phyloP scores from a whole-genome alignment of 2,329 filamentous ascomycete species.

The Clonostachys byssicola region DNA sequence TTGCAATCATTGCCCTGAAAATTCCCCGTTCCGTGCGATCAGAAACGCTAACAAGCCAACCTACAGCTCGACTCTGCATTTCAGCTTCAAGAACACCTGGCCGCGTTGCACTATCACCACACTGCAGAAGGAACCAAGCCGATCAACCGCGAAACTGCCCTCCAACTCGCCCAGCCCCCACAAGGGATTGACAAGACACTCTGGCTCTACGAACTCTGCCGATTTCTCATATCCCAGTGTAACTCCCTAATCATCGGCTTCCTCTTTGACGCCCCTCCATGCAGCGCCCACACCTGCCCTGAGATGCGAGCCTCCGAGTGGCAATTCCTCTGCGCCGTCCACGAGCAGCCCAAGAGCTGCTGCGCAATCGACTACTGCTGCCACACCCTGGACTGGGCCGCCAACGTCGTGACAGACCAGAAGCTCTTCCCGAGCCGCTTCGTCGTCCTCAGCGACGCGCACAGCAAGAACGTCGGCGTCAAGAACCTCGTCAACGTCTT shows the following conservation, averaged over 20 bases:
- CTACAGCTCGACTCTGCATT: slow-evolving; percentile 90
- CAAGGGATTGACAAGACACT: slow-evolving; percentile 78
- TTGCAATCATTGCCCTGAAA: slow-evolving; percentile 2
- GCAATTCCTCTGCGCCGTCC: slow-evolving; percentile 98
- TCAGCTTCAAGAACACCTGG: slow-evolving; percentile 94
- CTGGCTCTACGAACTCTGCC: slow-evolving; percentile 97
- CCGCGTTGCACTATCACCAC: slow-evolving; percentile 81
- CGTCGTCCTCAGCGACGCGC: slow-evolving; percentile 47
- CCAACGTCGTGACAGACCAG: slow-evolving; percentile 87
- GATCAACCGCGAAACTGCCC: slow-evolving; percentile 72
- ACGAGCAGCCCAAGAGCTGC: slow-evolving; percentile 93
- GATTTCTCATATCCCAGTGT: slow-evolving; percentile 91
- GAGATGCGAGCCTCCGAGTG: slow-evolving; percentile 99
- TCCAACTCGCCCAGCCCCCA: slow-evolving; percentile 74
- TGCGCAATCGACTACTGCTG: slow-evolving; percentile 99
- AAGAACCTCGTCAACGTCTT: slow-evolving; percentile 95
- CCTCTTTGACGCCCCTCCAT: slow-evolving; percentile 85
- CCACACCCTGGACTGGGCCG: slow-evolving; percentile 97
- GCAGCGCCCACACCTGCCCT: slow-evolving; percentile 83
- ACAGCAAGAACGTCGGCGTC: slow-evolving; percentile 60
- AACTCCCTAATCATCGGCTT: slow-evolving; percentile 91
- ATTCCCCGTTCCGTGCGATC: not conserved
- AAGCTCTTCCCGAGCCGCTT: slow-evolving; percentile 93
- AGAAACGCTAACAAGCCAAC: not conserved
- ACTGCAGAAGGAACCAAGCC: slow-evolving; percentile 65